A percentile compares a stretch with the other conserved stretches of the same genome.
phyloP scores from a whole-genome alignment of 2,329 filamentous ascomycete genomes.

The Aureobasidium namibiae region DNA sequence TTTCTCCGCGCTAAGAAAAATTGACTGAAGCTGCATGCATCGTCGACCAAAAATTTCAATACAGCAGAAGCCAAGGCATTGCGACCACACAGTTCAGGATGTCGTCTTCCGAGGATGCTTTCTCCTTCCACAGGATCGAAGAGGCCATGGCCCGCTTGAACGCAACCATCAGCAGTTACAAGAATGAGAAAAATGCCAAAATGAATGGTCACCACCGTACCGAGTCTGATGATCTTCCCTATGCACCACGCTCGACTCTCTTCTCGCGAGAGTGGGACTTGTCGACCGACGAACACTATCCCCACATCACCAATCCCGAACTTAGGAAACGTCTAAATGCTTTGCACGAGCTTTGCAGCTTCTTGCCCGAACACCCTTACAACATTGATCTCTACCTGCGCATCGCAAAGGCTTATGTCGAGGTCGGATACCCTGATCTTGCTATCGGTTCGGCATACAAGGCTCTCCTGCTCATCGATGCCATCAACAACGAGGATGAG shows the following conservation, averaged over 20 bases:
- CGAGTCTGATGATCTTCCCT: conserved; percentile 8
- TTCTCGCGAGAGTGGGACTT: conserved; percentile 6
- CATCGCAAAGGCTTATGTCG: conserved; percentile 62
- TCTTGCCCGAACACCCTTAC: conserved; percentile 26
- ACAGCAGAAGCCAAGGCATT: background rate
- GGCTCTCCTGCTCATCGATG: conserved; percentile 78
- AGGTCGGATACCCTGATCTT: conserved; percentile 80
- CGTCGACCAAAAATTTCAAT: background rate
- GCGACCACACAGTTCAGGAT: background rate
- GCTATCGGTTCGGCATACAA: conserved; percentile 85
- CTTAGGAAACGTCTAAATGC: conserved; percentile 11
- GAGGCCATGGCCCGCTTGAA: conserved; percentile 13
- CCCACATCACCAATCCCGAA: conserved; percentile 14
- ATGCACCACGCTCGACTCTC: conserved; percentile 1
- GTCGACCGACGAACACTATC: conserved; percentile 13
- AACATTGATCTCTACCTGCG: conserved; percentile 45
- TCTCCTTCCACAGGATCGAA: conserved; percentile 8
- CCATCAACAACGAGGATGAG: conserved; percentile 68
- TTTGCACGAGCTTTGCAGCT: conserved; percentile 12
- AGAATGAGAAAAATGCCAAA: conserved; percentile 13
- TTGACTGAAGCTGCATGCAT: conserved; percentile 6
- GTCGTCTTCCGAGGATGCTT: conserved; percentile 3
- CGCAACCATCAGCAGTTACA: conserved; percentile 19
- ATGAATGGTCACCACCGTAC: conserved; percentile 6
- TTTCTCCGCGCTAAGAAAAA: background rate